A percentile compares a stretch with the other conserved stretches of the same genome.
These are phyloP conservation scores for Glarea lozoyensis DNA, from an alignment of 495 filamentous ascomycete species.

Conservation along the genomic window DNA sequence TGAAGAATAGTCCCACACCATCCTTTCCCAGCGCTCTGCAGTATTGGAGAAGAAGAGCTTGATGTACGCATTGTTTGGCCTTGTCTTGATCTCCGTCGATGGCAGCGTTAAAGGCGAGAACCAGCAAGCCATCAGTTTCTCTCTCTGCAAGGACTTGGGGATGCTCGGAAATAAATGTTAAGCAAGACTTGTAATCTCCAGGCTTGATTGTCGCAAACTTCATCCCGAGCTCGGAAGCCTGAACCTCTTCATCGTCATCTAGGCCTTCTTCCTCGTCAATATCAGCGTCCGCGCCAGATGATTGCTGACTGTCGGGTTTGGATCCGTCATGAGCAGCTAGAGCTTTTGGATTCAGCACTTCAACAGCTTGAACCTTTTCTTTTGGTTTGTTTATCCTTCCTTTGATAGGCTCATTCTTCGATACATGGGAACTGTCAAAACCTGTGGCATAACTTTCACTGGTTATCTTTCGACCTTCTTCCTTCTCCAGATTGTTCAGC, in stretches of 20 bases:
- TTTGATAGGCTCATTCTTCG: conserved; percentile 41
- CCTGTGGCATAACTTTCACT: conserved; percentile 88
- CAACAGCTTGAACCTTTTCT: conserved; percentile 45
- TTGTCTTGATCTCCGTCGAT: conserved; percentile 65
- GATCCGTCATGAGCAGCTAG: conserved; percentile 6
- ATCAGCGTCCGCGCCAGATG: conserved; percentile 53
- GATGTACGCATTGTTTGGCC: conserved; percentile 86
- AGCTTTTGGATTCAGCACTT: conserved; percentile 70
- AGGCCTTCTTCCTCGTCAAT: conserved; percentile 39
- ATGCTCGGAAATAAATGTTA: conserved; percentile 66
- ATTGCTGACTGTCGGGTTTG: conserved; percentile 15
- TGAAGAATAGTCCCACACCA: conserved; percentile 90
- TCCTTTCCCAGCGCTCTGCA: conserved; percentile 82
- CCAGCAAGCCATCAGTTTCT: conserved; percentile 83
- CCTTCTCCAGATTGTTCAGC: conserved; percentile 75
- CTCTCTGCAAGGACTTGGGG: conserved; percentile 72
- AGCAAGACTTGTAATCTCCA: conserved; percentile 62
- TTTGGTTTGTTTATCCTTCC: conserved; percentile 29
- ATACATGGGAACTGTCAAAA: conserved; percentile 73
- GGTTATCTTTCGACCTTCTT: conserved; percentile 84
- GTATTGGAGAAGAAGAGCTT: conserved; percentile 87
- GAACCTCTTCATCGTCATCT: conserved; percentile 55
- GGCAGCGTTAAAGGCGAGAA: conserved; percentile 84
- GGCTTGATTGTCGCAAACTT: conserved; percentile 71
- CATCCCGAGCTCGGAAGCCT: conserved; percentile 65